Conservation (phyloP, 192 early-diverging fungal species). For the Funneliformis mosseae region DNA sequence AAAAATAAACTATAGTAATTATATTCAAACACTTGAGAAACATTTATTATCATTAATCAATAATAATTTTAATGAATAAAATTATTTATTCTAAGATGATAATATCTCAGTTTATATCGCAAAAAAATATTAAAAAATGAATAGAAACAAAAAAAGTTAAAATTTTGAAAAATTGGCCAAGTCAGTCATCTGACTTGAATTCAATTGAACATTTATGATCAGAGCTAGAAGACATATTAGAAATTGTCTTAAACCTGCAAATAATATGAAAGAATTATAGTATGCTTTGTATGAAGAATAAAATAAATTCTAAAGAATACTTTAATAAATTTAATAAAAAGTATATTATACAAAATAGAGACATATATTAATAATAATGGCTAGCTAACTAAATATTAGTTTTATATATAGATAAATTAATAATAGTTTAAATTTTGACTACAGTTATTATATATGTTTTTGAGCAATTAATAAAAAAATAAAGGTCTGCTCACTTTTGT, state of each 20-base stretch:
- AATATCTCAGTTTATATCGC: neutral
- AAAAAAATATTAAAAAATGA: neutral
- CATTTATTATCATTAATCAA: neutral
- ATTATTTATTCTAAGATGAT: neutral
- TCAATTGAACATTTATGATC: neutral
- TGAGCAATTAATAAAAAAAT: no score
- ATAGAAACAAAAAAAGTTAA: neutral
- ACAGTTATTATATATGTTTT: no score
- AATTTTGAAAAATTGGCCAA: constrained; percentile 3
- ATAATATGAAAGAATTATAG: no score
- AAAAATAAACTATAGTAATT: neutral
- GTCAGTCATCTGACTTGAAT: neutral
- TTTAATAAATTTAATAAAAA: no score
- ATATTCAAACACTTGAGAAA: neutral
- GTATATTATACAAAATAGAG: no score
- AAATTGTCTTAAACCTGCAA: neutral
- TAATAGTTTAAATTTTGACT: no score
- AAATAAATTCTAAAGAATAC: no score
- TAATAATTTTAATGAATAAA: neutral
- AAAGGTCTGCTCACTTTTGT: no score
- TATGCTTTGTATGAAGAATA: no score
- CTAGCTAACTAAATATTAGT: no score
- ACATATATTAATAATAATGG: no score
- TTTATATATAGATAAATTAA: no score
- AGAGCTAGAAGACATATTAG: neutral